phyloP scores from a whole-genome alignment of 208 protist species.

The Leishmania major region DNA sequence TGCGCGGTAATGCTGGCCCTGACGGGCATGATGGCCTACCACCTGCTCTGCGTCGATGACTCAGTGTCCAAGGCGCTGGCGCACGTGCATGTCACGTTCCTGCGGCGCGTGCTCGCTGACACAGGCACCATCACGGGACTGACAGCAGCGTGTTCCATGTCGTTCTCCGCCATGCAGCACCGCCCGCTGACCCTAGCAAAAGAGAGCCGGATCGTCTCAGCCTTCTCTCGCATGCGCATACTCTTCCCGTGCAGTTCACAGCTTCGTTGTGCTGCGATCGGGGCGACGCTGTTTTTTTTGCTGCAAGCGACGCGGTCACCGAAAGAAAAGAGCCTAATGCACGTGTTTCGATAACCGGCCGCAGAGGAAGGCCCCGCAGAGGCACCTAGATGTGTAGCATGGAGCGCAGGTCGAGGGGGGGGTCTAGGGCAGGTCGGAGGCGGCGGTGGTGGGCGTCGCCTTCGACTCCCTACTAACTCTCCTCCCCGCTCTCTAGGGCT shows the following conservation, averaged over 20 bases:
- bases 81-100: constrained; percentile 15
- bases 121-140: constrained; percentile 15
- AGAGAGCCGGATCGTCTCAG: constrained; percentile 14
- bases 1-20: constrained; percentile 23
- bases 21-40: constrained; percentile 24
- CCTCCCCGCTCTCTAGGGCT: neutral
- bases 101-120: constrained; percentile 23
- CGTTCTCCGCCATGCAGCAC: constrained; percentile 22
- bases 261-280: neutral
- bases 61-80: constrained; percentile 15
- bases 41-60: constrained; percentile 19
- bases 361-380: neutral
- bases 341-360: neutral
- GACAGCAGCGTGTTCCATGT: constrained; percentile 20
- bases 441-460: neutral
- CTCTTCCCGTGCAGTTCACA: neutral
- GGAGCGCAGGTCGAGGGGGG: neutral
- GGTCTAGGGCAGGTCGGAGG: neutral
- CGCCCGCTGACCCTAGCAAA: constrained; percentile 22
- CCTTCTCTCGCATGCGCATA: constrained; percentile 16
- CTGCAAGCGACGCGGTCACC: neutral
- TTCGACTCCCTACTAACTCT: neutral
- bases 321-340: neutral
- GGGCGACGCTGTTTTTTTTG: neutral
- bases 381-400: neutral